Conservation (phyloP, 306 rosid genomes). For the Mucuna pruriens region DNA sequence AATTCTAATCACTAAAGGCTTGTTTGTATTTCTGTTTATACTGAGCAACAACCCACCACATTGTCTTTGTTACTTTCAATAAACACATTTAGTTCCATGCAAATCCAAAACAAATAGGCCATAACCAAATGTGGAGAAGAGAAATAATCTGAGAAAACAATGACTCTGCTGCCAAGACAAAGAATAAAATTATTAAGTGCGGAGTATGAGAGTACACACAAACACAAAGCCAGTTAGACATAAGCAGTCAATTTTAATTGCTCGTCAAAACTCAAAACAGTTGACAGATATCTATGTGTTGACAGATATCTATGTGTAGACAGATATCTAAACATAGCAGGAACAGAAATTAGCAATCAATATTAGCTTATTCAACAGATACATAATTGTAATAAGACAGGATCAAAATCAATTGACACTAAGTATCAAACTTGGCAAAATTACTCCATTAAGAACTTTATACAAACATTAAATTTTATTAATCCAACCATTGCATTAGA, state of each 20-base stretch:
- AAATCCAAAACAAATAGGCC: slow-evolving; percentile 21
- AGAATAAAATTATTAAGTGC: background rate
- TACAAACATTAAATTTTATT: background rate
- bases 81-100: background rate
- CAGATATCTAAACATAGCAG: too few species aligned
- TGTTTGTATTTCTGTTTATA: slow-evolving; percentile 6
- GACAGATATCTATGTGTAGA: background rate
- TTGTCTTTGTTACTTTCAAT: background rate
- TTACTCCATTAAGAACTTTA: background rate
- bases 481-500: background rate
- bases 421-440: background rate
- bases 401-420: background rate
- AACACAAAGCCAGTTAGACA: slow-evolving; percentile 20
- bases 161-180: slow-evolving; percentile 10
- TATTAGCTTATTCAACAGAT: background rate
- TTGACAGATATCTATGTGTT: background rate
- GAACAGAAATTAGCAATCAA: background rate
- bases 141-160: background rate
- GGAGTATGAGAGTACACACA: slow-evolving; percentile 2
- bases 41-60: slow-evolving; percentile 9
- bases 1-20: slow-evolving; percentile 12
- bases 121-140: background rate
- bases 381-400: background rate
- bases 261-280: slow-evolving; percentile 14
- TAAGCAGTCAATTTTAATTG: background rate